Evolutionary conservation across 2,329 filamentous ascomycete genomes (phyloP), one percentile per base, ranked within the genome.

Genomic region (Arthrobotrys megalospora): DNA sequence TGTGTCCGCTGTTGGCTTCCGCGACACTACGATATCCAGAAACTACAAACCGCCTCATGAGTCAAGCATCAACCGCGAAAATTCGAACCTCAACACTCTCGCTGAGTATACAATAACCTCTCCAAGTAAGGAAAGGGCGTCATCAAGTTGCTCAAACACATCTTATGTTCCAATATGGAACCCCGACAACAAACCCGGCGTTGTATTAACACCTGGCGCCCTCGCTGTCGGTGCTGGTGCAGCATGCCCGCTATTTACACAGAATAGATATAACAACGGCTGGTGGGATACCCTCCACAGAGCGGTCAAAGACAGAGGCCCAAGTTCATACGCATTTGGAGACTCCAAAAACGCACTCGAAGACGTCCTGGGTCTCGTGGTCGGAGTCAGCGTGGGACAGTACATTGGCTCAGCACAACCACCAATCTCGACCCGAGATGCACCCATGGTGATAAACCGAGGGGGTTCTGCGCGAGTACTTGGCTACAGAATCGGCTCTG

Each of bases 201-300:
- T 36, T 8, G 52, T 78, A 5, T 48, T 78, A 10, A 72, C 75
- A 10, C 12, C 67, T 6, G 75, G 62, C 10, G 75, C 67, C n/a
- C 67, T 78, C 4, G 75, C 75, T 32, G 62, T 78, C 19, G 75
- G 67, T 12, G 75, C 75, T 12, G 75, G 75, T n/a, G 62, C 68
- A 53, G 62, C 62, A 19, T 66, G 52, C 5, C 63, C 75, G 6
- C 28, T 78, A 7, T 78, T 78, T 38, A 63, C 45, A 10, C 75
- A 78, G 38, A 78, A 78, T 36, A 71, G 62, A 58, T 78, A 78
- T 19, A 63, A 72, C 47, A 67, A 71, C 10, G 75, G 75, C 1
- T 78, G 67, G 62, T 78, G 75, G 75, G 75, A 78, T 52, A 64
- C 62, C n/a, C 62, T 78, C 11, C 60, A 62, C 2, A 38, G 53